Conservation (phyloP, 2,329 filamentous ascomycete genomes). For the Fusarium metavorans region DNA sequence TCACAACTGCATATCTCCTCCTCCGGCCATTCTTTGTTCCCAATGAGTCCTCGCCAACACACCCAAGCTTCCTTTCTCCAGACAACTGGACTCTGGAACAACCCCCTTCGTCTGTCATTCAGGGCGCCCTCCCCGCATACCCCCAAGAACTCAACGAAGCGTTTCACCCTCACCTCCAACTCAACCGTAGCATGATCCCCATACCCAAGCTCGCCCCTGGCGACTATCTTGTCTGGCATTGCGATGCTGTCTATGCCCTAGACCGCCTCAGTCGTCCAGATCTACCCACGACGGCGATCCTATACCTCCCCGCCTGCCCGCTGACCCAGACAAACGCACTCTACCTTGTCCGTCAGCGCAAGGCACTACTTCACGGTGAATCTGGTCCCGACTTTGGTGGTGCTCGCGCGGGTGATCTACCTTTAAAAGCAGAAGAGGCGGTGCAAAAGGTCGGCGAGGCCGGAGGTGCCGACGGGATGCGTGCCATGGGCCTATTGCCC, state of each 20-base stretch:
- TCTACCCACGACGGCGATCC: slow-evolving; percentile 44
- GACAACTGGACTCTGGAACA: slow-evolving; percentile 68
- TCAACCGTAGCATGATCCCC: slow-evolving; percentile 74
- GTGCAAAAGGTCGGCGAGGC: slow-evolving; percentile 54
- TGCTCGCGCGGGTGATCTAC: slow-evolving; percentile 50
- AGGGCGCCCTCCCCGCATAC: slow-evolving; percentile 75
- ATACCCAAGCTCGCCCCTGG: slow-evolving; percentile 77
- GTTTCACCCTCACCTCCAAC: slow-evolving; percentile 77
- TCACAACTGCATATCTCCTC: slow-evolving; percentile 80
- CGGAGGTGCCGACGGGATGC: slow-evolving; percentile 54
- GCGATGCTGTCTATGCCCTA: slow-evolving; percentile 77
- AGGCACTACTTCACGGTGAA: slow-evolving; percentile 55
- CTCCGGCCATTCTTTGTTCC: slow-evolving; percentile 78
- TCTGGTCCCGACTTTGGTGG: slow-evolving; percentile 56
- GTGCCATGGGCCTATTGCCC: slow-evolving; percentile 56
- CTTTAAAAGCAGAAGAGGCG: slow-evolving; percentile 50
- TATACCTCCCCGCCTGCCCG: slow-evolving; percentile 57
- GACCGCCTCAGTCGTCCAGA: slow-evolving; percentile 58
- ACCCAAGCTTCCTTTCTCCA: slow-evolving; percentile 54
- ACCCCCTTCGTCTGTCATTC: slow-evolving; percentile 64
- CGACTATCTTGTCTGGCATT: slow-evolving; percentile 82
- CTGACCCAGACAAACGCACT: slow-evolving; percentile 57
- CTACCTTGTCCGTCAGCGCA: slow-evolving; percentile 57
- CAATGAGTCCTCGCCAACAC: slow-evolving; percentile 52
- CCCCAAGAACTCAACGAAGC: slow-evolving; percentile 74